phyloP scores from a whole-genome alignment of 352 stramenopile species.

The Plasmopara viticola region DNA sequence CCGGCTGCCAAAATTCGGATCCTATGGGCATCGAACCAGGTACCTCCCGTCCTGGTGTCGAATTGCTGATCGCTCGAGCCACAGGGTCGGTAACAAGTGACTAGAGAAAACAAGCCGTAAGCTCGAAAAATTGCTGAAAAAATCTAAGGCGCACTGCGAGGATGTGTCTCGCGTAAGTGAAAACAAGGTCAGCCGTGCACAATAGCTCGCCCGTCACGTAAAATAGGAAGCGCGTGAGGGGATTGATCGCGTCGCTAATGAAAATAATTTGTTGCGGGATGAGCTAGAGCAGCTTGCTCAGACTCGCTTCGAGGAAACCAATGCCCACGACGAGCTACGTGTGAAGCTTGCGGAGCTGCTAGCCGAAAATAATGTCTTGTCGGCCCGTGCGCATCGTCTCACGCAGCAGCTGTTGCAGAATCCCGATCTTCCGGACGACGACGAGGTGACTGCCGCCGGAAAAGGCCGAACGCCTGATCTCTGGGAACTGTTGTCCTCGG shows the following conservation, averaged over 20 bases:
- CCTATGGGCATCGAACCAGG: no score
- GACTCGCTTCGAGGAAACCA: slow-evolving; percentile 60
- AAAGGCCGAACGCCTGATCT: slow-evolving; percentile 65
- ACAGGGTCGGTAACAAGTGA: no score
- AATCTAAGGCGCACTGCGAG: slow-evolving; percentile 57
- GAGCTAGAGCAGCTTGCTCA: slow-evolving; percentile 63
- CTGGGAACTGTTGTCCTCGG: slow-evolving; percentile 77
- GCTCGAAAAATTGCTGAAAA: slow-evolving; percentile 47
- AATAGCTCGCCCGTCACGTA: slow-evolving; percentile 53
- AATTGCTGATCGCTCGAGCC: no score
- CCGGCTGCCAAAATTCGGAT: no score
- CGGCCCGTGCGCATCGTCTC: slow-evolving; percentile 65
- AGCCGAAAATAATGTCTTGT: slow-evolving; percentile 81
- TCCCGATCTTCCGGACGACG: slow-evolving; percentile 69
- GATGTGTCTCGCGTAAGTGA: slow-evolving; percentile 56
- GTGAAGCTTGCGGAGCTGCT: slow-evolving; percentile 72
- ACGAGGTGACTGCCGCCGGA: slow-evolving; percentile 38
- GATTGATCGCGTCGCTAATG: slow-evolving; percentile 47
- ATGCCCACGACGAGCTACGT: slow-evolving; percentile 53
- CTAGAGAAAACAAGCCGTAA: slow-evolving; percentile 47
- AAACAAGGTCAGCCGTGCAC: slow-evolving; percentile 50
- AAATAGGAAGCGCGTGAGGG: slow-evolving; percentile 62
- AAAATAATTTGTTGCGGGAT: slow-evolving; percentile 50
- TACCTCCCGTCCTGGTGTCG: no score
- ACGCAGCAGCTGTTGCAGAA: slow-evolving; percentile 81